Conservation (phyloP, 345 rosid genomes). For the Salix suchowensis region DNA sequence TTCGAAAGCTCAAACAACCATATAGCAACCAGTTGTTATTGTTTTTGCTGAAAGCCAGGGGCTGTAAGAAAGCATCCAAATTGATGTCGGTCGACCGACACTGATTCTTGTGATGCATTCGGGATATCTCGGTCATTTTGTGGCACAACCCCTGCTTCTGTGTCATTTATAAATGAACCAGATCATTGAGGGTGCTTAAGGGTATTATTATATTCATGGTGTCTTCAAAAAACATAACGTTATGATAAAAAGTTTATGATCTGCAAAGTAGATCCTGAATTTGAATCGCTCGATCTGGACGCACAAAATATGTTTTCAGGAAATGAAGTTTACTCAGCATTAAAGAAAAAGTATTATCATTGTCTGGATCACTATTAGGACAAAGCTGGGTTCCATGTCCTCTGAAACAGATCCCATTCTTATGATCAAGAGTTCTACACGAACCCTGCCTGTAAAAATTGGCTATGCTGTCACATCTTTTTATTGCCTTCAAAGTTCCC, state of each 20-base stretch:
- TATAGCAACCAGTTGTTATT: slow-evolving; percentile 28
- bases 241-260: too few species aligned
- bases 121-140: slow-evolving; percentile 12
- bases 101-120: neutral
- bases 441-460: neutral
- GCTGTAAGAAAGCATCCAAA: neutral
- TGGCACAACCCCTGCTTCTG: neutral
- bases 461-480: neutral
- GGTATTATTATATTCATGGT: neutral
- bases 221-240: too few species aligned
- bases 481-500: neutral
- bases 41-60: neutral
- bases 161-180: neutral
- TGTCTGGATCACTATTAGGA: slow-evolving; percentile 8
- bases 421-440: neutral
- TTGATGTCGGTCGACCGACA: slow-evolving; percentile 26
- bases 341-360: neutral
- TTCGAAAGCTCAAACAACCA: slow-evolving; percentile 12
- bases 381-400: neutral
- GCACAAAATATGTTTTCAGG: too few species aligned
- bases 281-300: fast-evolving
- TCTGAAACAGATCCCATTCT: neutral
- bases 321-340: too few species aligned
- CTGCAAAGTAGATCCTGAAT: too few species aligned
- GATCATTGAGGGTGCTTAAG: neutral